These are phyloP conservation scores for Sarocladiaceae sp. DNA, from an alignment of 2,329 filamentous ascomycete genomes.

Conservation along the genomic window DNA sequence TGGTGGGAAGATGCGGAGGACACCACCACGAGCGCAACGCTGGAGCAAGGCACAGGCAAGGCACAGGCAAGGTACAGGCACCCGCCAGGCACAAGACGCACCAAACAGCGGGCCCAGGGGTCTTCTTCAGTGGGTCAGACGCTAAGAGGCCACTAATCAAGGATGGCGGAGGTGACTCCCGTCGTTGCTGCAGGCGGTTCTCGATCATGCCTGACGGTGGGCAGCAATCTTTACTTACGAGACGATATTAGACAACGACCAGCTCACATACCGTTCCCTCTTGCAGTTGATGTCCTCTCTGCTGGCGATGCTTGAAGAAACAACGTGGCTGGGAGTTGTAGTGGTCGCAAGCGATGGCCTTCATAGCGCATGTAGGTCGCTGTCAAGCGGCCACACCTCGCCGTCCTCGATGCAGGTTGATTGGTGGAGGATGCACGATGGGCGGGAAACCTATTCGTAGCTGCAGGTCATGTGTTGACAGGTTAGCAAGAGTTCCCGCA, in stretches of 20 bases:
- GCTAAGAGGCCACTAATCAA: not conserved
- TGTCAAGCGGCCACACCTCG: not conserved
- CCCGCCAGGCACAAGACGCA: not conserved
- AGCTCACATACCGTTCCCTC: not conserved
- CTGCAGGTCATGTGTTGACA: too few species aligned
- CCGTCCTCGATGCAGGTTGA: not conserved
- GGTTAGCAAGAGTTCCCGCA: too few species aligned
- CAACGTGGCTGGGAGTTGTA: not conserved
- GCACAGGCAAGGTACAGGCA: conserved; percentile 7
- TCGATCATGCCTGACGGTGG: too few species aligned
- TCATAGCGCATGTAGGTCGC: not conserved
- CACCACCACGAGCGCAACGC: not conserved
- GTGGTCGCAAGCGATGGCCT: not conserved
- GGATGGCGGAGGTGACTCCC: not conserved
- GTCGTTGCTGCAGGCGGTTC: too few species aligned
- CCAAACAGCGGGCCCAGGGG: conserved; percentile 1
- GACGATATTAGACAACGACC: not conserved
- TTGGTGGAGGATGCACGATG: not conserved
- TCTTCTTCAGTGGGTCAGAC: not conserved
- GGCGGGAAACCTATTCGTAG: conserved; percentile 5
- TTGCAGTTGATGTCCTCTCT: too few species aligned
- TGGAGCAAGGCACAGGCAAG: conserved; percentile 9
- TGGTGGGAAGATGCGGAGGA: not conserved
- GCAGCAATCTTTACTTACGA: not conserved
- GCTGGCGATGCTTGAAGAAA: too few species aligned